Percentiles rank a stretch among this genome's conserved stretches.
These are phyloP conservation scores for Lepidium didymum DNA, from an alignment of 345 rosid species.

Conservation along the genomic window DNA sequence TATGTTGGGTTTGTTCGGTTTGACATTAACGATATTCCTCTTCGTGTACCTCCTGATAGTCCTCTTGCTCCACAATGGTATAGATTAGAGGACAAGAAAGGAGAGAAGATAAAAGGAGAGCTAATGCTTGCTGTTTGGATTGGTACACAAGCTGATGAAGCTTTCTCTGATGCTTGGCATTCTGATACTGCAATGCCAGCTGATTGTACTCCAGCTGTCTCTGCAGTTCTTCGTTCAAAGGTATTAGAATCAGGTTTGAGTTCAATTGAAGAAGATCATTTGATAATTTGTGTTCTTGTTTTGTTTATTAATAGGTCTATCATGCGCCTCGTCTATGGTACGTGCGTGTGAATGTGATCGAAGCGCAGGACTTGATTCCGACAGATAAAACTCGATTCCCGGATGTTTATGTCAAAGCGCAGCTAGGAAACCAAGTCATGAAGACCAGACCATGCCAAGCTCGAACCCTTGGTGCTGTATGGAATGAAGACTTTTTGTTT, in stretches of 20 bases:
- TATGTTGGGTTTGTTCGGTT: slow-evolving; percentile 78
- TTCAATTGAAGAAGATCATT: not conserved
- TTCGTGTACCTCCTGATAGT: slow-evolving; percentile 95
- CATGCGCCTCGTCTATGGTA: slow-evolving; percentile 94
- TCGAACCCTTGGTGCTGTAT: slow-evolving; percentile 63
- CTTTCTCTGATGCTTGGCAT: slow-evolving; percentile 98
- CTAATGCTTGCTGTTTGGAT: slow-evolving; percentile 98
- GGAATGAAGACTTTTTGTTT: slow-evolving; percentile 96
- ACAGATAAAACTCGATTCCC: slow-evolving; percentile 73
- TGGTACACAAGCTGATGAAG: slow-evolving; percentile 98
- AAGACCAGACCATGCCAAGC: slow-evolving; percentile 76
- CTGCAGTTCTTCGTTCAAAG: slow-evolving; percentile 70
- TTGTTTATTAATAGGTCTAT: slow-evolving; percentile 36
- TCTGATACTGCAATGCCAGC: slow-evolving; percentile 88
- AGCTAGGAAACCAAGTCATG: slow-evolving; percentile 69
- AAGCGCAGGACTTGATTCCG: slow-evolving; percentile 86
- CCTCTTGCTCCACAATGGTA: slow-evolving; percentile 99
- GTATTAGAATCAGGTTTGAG: too few relatives aligned
- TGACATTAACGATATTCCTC: slow-evolving; percentile 78
- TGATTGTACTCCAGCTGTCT: slow-evolving; percentile 48
- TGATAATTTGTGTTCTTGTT: not conserved
- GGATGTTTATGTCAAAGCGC: slow-evolving; percentile 76
- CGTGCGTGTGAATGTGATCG: slow-evolving; percentile 79
- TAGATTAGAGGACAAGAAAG: slow-evolving; percentile 75
- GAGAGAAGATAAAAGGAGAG: slow-evolving; percentile 80